Base-by-base conservation (phyloP, 1,284 basidiomycete species). In the Boletus sp. region DNA sequence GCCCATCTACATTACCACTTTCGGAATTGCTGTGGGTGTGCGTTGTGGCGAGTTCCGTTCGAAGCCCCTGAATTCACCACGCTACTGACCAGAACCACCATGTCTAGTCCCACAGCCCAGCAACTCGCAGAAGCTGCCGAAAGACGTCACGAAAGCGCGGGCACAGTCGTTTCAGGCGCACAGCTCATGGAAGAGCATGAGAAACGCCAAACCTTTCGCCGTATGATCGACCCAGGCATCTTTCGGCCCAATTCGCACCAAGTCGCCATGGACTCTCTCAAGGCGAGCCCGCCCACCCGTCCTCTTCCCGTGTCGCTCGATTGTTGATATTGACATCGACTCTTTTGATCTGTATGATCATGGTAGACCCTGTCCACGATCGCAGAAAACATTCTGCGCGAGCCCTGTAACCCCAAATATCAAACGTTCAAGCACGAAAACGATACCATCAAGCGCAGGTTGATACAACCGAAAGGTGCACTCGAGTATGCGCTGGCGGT, bases 401-500 rank as follows among this genome's bases (percentile, higher is more conserved):
- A 92, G 60, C 89, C 90, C 6, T 80, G 85, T 9, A 89, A 93
- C 64, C 77, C 79, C 19, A 91, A 88, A 73, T 93, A 80, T 66
- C 83, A 82, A 60, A 79, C 80, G 65, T 90, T 93, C 80, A 93
- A 91, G 75, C 79, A 84, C 7, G 91, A 89, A 23, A 93, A 93
- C 66, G 71, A 71, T 46, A 78, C 78, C n/a, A 89, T 91, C 75
- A 87, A 88, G 75, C 76, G 80, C 21, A 74, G 83, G 56, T 70
- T 91, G 33, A 75, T 84, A n/a, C 75, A 81, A 35, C 82, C 84
- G 1, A 90, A 87, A 70, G 91, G 91, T 3, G 81, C 89, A 1
- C 75, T 93, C 46, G 91, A 93, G 71, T 93, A 89, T 76, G 89
- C 88, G 5, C 80, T 90, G 50, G 89, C 83, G 69, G 91, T 91